phyloP scores from a whole-genome alignment of 2,329 filamentous ascomycete species.

The Botrytis galanthina region DNA sequence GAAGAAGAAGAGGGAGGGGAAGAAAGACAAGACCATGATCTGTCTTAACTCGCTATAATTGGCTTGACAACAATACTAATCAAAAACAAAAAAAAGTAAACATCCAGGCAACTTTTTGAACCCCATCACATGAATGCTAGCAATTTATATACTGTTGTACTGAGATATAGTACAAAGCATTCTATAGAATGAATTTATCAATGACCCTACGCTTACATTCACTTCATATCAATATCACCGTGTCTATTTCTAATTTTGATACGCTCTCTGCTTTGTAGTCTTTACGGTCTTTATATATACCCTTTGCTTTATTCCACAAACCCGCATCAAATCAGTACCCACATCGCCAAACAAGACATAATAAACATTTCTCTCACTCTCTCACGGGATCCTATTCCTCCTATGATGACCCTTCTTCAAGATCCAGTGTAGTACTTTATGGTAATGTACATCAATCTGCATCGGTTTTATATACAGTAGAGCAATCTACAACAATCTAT shows the following conservation, averaged over 20 bases:
- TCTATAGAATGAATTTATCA: background rate
- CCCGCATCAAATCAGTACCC: fast-evolving
- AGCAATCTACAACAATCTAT: background rate
- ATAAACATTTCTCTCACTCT: background rate
- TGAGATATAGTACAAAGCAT: background rate
- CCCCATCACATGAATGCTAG: too few relatives aligned
- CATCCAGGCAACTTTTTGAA: background rate
- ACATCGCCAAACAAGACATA: background rate
- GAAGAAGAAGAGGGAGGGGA: background rate
- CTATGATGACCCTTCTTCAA: background rate
- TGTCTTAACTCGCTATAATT: background rate
- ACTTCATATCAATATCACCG: background rate
- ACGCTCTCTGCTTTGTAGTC: background rate
- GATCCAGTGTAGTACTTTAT: background rate
- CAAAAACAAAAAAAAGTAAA: background rate
- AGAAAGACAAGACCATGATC: background rate
- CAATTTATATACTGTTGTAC: background rate
- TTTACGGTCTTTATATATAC: background rate
- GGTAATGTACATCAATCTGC: background rate
- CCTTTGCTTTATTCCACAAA: background rate
- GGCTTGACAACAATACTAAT: background rate
- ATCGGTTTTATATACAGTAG: background rate
- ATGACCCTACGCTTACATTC: background rate
- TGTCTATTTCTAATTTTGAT: fast-evolving
- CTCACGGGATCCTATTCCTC: background rate